phyloP scores from a whole-genome alignment of 805 yeast species.

The Jamesozyma rosinii region DNA sequence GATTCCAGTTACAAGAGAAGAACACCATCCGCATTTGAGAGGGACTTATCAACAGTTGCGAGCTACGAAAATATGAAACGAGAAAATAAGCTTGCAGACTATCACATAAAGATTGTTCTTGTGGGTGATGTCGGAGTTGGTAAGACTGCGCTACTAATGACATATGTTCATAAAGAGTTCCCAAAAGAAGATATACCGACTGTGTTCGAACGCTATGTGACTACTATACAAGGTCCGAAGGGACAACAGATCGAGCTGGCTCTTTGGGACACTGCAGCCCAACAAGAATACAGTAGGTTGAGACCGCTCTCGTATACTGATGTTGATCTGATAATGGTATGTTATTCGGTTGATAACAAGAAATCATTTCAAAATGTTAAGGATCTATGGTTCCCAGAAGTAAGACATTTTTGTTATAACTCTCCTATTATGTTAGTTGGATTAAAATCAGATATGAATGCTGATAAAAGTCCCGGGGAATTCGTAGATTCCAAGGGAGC shows the following conservation, averaged over 20 bases:
- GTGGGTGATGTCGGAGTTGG: conserved; percentile 92
- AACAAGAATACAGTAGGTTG: conserved; percentile 74
- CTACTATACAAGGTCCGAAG: conserved; percentile 42
- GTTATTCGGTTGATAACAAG: conserved; percentile 59
- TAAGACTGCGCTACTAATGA: conserved; percentile 63
- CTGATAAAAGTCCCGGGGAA: conserved; percentile 12
- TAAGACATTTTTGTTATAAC: conserved; percentile 70
- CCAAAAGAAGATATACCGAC: conserved; percentile 75
- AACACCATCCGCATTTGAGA: conserved; percentile 15
- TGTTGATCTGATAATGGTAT: conserved; percentile 62
- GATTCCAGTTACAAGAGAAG: not conserved
- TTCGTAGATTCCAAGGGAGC: conserved; percentile 39
- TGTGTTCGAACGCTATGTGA: conserved; percentile 69
- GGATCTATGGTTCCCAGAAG: conserved; percentile 86
- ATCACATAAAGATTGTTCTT: conserved; percentile 53
- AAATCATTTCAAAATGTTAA: conserved; percentile 61
- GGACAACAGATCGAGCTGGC: conserved; percentile 55
- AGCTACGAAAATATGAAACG: conserved; percentile 22
- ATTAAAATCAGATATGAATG: conserved; percentile 57
- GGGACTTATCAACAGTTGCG: conserved; percentile 21
- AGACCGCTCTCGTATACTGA: conserved; percentile 76
- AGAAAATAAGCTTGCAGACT: conserved; percentile 26
- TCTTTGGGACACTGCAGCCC: conserved; percentile 87
- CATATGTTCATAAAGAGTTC: conserved; percentile 56
- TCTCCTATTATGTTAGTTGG: conserved; percentile 77